phyloP scores from a whole-genome alignment of 371 early-diverging fungal species.

The Mortierella sp. region DNA sequence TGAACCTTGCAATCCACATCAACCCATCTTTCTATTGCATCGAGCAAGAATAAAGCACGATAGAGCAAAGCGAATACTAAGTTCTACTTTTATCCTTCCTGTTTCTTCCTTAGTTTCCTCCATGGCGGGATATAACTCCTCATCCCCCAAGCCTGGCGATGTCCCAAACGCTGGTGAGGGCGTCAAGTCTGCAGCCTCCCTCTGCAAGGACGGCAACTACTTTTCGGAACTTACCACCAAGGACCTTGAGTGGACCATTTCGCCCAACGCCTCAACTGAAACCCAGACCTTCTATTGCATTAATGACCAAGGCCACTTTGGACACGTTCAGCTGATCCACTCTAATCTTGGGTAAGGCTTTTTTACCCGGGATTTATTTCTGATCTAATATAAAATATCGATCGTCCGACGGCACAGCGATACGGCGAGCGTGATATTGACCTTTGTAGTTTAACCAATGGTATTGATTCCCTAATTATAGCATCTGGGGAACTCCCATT shows the following conservation, averaged over 20 bases:
- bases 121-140: constrained; percentile 42
- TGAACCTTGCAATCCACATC: neutral
- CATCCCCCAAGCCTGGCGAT: constrained; percentile 46
- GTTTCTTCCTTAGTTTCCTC: constrained; percentile 52
- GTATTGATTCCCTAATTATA: constrained; percentile 17
- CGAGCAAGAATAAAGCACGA: neutral
- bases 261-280: constrained; percentile 86
- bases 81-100: neutral
- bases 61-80: neutral
- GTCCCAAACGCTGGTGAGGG: constrained; percentile 54
- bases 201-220: constrained; percentile 68
- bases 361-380: neutral
- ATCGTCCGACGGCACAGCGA: neutral
- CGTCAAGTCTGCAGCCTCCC: constrained; percentile 66
- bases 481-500: constrained; percentile 54
- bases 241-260: constrained; percentile 81
- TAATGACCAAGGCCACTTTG: constrained; percentile 79
- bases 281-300: constrained; percentile 90
- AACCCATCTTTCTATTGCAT: neutral
- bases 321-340: constrained; percentile 88
- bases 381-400: neutral
- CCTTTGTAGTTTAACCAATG: constrained; percentile 3
- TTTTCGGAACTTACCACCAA: constrained; percentile 68
- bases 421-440: neutral
- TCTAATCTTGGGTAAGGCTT: constrained; percentile 80